These are phyloP conservation scores for Lunasporangiospora selenospora DNA, from an alignment of 192 early-diverging fungal species.

Conservation along the genomic window DNA sequence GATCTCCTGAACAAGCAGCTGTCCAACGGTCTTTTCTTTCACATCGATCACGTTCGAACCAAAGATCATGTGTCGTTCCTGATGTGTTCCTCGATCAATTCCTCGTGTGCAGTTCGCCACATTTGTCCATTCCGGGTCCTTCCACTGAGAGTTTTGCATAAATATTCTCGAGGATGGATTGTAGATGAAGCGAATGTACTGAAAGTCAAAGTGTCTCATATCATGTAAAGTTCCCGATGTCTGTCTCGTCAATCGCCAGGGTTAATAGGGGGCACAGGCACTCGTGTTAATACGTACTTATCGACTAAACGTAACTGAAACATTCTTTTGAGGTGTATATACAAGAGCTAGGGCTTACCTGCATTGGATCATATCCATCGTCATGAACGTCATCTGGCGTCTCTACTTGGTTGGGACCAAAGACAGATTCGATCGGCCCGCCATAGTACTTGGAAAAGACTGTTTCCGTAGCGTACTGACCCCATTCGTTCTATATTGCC, in stretches of 20 bases:
- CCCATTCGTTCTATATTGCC: conserved; percentile 72
- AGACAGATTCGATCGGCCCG: conserved; percentile 74
- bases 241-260: not conserved
- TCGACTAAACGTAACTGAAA: too few relatives aligned
- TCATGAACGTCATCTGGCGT: conserved; percentile 11
- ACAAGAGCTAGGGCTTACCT: too few relatives aligned
- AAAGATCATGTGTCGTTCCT: conserved; percentile 70
- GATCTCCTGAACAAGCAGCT: conserved; percentile 75
- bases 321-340: too few relatives aligned
- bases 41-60: conserved; percentile 78
- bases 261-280: too few relatives aligned
- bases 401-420: conserved; percentile 56
- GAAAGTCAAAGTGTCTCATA: conserved; percentile 59
- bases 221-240: conserved; percentile 46
- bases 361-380: conserved; percentile 1
- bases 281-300: too few relatives aligned
- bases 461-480: conserved; percentile 55
- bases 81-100: conserved; percentile 56
- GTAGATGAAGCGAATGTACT: conserved; percentile 61
- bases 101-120: conserved; percentile 55
- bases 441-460: conserved; percentile 64
- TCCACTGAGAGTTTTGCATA: conserved; percentile 57
- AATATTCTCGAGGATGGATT: conserved; percentile 56
- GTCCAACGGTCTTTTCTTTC: conserved; percentile 64
- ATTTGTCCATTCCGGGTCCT: conserved; percentile 57